These are phyloP conservation scores for Marchantia polymorpha DNA, from an alignment of 225 moss, liverwort and hornwort genomes.

Conservation along the genomic window DNA sequence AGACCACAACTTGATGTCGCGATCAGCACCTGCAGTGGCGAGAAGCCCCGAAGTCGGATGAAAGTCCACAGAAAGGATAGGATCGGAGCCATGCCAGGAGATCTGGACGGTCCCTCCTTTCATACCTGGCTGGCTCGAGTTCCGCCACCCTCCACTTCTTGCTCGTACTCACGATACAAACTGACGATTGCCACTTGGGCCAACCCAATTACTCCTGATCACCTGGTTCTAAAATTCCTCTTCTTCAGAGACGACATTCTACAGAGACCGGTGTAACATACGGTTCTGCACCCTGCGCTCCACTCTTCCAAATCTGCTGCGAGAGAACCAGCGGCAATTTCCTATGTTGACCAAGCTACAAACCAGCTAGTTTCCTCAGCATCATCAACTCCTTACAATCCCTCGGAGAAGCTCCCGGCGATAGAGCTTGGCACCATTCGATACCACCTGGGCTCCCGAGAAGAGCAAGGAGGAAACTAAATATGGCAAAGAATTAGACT, in stretches of 20 bases:
- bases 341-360: too few relatives aligned
- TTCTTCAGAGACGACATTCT: not conserved
- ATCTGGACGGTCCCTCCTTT: slow-evolving; percentile 96
- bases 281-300: not conserved
- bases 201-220: not conserved
- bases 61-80: slow-evolving; percentile 87
- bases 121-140: slow-evolving; percentile 35
- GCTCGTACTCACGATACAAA: not conserved
- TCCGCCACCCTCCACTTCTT: not conserved
- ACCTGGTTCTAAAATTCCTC: not conserved
- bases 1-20: slow-evolving; percentile 91
- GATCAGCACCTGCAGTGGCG: slow-evolving; percentile 93
- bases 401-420: too few relatives aligned
- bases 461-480: too few relatives aligned
- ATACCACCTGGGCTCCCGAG: too few relatives aligned
- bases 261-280: not conserved
- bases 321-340: too few relatives aligned
- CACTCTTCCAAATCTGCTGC: not conserved
- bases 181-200: not conserved
- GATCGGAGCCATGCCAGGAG: slow-evolving; percentile 80
- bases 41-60: slow-evolving; percentile 68
- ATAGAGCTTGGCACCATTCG: too few relatives aligned
- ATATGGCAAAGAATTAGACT: too few relatives aligned
- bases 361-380: too few relatives aligned
- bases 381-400: too few relatives aligned